Evolutionary conservation across 768 basidiomycete genomes (phyloP).

Genomic region (Trametes cingulata): DNA sequence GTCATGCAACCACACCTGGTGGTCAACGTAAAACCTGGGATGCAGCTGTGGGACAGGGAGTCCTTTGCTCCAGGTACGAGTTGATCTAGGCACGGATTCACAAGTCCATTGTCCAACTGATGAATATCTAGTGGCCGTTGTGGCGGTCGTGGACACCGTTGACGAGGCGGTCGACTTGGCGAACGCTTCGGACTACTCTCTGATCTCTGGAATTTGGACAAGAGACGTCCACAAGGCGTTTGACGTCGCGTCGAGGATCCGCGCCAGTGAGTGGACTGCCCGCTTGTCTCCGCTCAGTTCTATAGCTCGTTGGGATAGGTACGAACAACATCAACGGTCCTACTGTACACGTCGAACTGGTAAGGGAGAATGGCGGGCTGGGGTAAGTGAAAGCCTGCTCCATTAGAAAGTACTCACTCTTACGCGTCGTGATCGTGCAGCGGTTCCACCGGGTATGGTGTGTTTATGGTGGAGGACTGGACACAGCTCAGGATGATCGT

Average conservation of each 20-base stretch:
- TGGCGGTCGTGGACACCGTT: conserved; percentile 47
- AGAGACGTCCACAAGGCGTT: conserved; percentile 44
- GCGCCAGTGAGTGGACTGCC: conserved; percentile 38
- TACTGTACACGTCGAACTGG: conserved; percentile 47
- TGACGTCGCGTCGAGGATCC: conserved; percentile 48
- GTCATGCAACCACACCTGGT: conserved; percentile 56
- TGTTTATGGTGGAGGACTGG: conserved; percentile 53
- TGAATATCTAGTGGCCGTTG: conserved; percentile 38
- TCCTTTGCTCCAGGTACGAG: conserved; percentile 59
- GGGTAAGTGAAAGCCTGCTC: conserved; percentile 41
- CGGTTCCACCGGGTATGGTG: conserved; percentile 47
- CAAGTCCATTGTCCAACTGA: no score
- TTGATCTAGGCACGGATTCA: no score
- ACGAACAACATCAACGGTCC: conserved; percentile 56
- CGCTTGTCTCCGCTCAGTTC: neutral
- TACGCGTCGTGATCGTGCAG: conserved; percentile 9
- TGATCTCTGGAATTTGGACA: conserved; percentile 56
- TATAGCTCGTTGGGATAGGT: conserved; percentile 37
- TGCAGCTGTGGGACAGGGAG: conserved; percentile 57
- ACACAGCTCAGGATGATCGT: conserved; percentile 47
- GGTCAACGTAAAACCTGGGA: conserved; percentile 46
- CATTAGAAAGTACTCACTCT: neutral
- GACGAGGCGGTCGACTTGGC: conserved; percentile 61
- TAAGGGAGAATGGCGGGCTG: conserved; percentile 42
- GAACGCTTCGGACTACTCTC: conserved; percentile 53